Evolutionary conservation across 192 early-diverging fungal species (phyloP), one percentile per base, ranked within the genome.

Genomic region (Dispira parvispora): DNA sequence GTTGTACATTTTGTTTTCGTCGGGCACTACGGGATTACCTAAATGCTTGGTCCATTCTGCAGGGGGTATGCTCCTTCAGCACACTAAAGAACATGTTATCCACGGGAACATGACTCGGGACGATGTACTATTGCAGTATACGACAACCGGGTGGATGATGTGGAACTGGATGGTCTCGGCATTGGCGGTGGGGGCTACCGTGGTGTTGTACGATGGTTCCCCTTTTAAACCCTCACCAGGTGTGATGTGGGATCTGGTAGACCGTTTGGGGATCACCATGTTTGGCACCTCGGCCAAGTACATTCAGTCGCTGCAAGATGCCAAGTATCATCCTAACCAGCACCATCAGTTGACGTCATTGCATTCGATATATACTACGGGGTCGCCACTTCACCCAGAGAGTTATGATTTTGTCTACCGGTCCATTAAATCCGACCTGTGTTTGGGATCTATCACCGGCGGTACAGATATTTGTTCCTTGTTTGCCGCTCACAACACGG

Each of bases 121-220:
- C n/a, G 93, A 95, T 68, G 82, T 90, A 1, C 73, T 89, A 62
- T 87, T 98, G 67, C 92, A 96, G 67, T 91, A 89, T 66, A 88
- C 88, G 0, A 89, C 88, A 0, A 93, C 88, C 5, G 90, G 89
- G 4, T 92, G 90, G 89, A 98, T 98, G 96, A 98, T 98, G 96
- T 98, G 93, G 93, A 96, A 98, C 73, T 98, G 96, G 96, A 81
- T 96, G 27, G 80, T 93, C 1, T 75, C 80, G 20, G 90, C 81
- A 20, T 74, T 97, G n/a, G 78, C 78, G 18, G 71, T 86, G 26
- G 93, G 93, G 25, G 67, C 76, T 6, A 87, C 91, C 8, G 77
- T 94, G 50, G 86, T 93, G 3, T 68, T 87, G 1, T 98, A 88
- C 76, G 93, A 98, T 67, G 96, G 96, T 42, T 91, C 87, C 45